Conservation (phyloP, 2,329 filamentous ascomycete species). For the Trichoderma sp. region DNA sequence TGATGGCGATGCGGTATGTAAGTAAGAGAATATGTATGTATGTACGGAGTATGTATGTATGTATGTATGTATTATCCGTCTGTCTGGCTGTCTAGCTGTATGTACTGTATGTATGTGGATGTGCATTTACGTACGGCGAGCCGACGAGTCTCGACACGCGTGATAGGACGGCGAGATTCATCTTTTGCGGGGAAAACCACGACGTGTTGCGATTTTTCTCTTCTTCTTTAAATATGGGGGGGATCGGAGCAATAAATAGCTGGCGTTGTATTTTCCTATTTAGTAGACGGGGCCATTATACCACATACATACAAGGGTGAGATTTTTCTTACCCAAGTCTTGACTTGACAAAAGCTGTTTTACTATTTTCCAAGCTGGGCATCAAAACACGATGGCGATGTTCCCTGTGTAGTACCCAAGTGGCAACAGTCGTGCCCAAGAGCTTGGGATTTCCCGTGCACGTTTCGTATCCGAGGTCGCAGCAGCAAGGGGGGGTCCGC, state of each 20-base stretch:
- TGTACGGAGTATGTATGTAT: not conserved
- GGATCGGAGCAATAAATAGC: not conserved
- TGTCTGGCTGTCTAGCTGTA: too few relatives aligned
- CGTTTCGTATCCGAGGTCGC: not conserved
- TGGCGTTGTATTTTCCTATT: not conserved
- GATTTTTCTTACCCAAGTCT: not conserved
- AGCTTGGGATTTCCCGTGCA: not conserved
- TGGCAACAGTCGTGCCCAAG: constrained; percentile 12
- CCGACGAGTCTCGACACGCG: too few relatives aligned
- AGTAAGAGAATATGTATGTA: not conserved
- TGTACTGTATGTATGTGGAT: too few relatives aligned
- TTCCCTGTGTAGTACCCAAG: not conserved
- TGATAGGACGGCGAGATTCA: not conserved
- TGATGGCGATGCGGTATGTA: constrained; percentile 9
- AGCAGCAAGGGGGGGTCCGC: not conserved
- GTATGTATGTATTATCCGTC: too few relatives aligned
- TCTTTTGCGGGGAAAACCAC: not conserved
- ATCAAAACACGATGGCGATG: not conserved
- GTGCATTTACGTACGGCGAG: too few relatives aligned
- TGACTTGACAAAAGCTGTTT: not conserved
- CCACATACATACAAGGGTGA: not conserved
- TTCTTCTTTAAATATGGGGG: not conserved
- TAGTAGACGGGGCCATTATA: not conserved
- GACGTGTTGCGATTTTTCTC: not conserved
- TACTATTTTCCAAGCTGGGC: not conserved